Base-by-base conservation (phyloP, 1,284 basidiomycete species). In the Earliella scabrosa region DNA sequence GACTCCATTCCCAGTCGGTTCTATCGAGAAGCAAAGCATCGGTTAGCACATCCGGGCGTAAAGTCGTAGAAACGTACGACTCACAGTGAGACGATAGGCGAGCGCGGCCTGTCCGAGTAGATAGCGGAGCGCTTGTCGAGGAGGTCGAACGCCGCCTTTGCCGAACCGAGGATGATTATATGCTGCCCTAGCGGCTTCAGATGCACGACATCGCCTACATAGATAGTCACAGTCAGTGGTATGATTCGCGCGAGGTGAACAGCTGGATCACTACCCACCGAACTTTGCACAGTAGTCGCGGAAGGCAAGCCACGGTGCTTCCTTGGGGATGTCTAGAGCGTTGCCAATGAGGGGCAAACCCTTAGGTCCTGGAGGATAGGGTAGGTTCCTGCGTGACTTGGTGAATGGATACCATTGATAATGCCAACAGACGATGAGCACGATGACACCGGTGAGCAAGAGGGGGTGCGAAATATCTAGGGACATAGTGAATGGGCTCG, bases 151-250 rank as follows among this genome's bases (percentile, higher is more conserved):
- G 73, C 71, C 2, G 67, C 67, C 48, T 71, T 45, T 10, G 58
- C 36, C 14, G 68, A 69, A 55, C 71, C 74, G 11, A 77, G 43
- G 9, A 74, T 51, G 27, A 75, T 60, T 31, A 75, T 64, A 11
- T 62, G 54, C 38, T 60, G 54, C 10, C 71, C 68, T 6, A 71
- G 54, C 10, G 68, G 49, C 14, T 58, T 56, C 13, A 74, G 51
- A 45, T 71, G 60, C 18, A 72, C 63, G 13, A 74, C 58, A 43
- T 71, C 69, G 21, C 69, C 68, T 69, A 21, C n/a, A 10, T 24
- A 18, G 20, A 7, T 13, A 3, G 41, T 24, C 3, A n/a, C 13
- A 8, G 35, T 38, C 35, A 18, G 35, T 6, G 4, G 35, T 14
- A 8, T 14, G 14, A 2, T 8, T 2, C n/a, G 11, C 35, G n/a